Percentiles rank a stretch among this genome's conserved stretches.
These are phyloP conservation scores for Canariomyces notabilis DNA, from an alignment of 2,329 filamentous ascomycete genomes.

Conservation along the genomic window DNA sequence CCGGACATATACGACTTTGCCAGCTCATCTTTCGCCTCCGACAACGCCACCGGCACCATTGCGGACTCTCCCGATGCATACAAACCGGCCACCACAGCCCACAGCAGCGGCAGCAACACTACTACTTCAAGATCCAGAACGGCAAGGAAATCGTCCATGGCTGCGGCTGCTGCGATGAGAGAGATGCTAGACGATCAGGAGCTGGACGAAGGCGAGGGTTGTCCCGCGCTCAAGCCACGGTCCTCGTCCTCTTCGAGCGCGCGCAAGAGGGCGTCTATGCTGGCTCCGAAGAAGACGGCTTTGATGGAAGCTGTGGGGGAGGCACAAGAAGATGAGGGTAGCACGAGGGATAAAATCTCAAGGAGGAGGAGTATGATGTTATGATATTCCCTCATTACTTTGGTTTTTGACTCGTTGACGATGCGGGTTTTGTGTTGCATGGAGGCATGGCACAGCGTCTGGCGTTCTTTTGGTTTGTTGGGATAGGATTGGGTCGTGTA, in stretches of 20 bases:
- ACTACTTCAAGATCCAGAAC: conserved; percentile 23
- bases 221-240: conserved; percentile 8
- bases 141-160: conserved; percentile 18
- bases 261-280: conserved; percentile 41
- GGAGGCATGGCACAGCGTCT: conserved; percentile 16
- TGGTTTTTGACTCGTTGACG: background rate
- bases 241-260: conserved; percentile 3
- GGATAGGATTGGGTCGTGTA: background rate
- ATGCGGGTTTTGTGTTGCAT: conserved; percentile 1
- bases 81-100: conserved; percentile 20
- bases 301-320: conserved; percentile 26
- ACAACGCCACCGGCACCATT: conserved; percentile 11
- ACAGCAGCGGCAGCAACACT: conserved; percentile 2
- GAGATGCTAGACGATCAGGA: conserved; percentile 26
- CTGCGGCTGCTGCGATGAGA: conserved; percentile 16
- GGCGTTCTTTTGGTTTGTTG: conserved; percentile 15
- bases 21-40: conserved; percentile 39
- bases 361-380: conserved; percentile 57
- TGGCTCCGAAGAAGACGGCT: conserved; percentile 32
- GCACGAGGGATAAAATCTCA: conserved; percentile 31
- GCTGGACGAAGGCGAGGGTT: conserved; percentile 25
- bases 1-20: conserved; percentile 53
- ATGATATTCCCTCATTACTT: conserved; percentile 31
- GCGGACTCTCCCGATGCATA: conserved; percentile 28
- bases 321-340: conserved; percentile 24